Conservation (phyloP, 1,284 basidiomycete species). For the Afroboletus lepidellus region DNA sequence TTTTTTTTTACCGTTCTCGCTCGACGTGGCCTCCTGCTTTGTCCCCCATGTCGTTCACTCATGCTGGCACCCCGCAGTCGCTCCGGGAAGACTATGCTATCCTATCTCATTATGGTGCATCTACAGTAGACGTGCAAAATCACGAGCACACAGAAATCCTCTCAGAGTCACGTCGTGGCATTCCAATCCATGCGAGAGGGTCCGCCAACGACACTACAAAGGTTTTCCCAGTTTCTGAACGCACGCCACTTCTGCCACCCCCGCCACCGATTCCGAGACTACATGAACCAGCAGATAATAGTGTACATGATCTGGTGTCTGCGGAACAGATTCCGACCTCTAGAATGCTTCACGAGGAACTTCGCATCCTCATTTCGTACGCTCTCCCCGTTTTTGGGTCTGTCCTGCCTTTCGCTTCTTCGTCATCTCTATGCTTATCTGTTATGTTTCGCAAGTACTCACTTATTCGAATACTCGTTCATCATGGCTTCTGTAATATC, state of each 20-base stretch:
- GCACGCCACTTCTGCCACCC: constrained; percentile 38
- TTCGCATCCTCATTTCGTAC: constrained; percentile 59
- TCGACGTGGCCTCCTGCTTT: background rate
- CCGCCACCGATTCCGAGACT: constrained; percentile 11
- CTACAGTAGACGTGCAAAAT: constrained; percentile 9
- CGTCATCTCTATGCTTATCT: constrained; percentile 1
- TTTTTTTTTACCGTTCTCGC: too few species aligned
- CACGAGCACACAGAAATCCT: constrained; percentile 3
- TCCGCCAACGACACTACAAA: background rate
- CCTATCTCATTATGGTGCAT: constrained; percentile 40
- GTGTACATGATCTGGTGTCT: background rate
- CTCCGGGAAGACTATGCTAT: constrained; percentile 47
- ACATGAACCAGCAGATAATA: constrained; percentile 13
- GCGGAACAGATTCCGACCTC: constrained; percentile 41
- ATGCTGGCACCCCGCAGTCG: constrained; percentile 29
- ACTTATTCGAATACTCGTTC: constrained; percentile 73
- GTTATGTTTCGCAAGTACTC: constrained; percentile 48
- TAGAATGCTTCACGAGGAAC: constrained; percentile 58
- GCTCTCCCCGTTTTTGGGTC: constrained; percentile 68
- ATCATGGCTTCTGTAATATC: constrained; percentile 75
- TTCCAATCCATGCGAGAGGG: constrained; percentile 20
- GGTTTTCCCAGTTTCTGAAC: constrained; percentile 18
- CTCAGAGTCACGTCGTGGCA: constrained; percentile 12
- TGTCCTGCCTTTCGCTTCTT: constrained; percentile 27
- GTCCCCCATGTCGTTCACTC: constrained; percentile 22